These are phyloP conservation scores for Carex pumila DNA, from an alignment of 176 grass and related monocot genomes.

Conservation along the genomic window DNA sequence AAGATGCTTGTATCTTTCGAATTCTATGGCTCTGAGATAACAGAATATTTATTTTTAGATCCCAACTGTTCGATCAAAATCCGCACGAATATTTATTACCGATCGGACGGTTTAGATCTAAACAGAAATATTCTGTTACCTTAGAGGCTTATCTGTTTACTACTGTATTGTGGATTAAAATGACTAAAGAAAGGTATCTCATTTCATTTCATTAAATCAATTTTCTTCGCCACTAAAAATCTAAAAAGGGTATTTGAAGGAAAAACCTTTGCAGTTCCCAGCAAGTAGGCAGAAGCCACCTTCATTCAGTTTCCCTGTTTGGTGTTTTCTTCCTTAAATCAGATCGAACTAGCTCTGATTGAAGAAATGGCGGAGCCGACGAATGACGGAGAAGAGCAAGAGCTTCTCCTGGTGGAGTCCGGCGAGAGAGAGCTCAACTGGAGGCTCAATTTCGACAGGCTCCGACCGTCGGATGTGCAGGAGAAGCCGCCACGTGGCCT, in stretches of 20 bases:
- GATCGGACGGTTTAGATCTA: too few species aligned
- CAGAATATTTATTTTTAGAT: too few species aligned
- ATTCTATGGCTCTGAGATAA: too few species aligned
- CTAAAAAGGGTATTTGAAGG: neutral
- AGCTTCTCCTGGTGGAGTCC: slow-evolving; percentile 32
- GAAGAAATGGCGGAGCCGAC: slow-evolving; percentile 16
- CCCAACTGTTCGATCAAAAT: too few species aligned
- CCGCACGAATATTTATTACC: too few species aligned
- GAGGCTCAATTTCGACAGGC: slow-evolving; percentile 56
- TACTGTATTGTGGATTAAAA: neutral
- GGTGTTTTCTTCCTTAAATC: neutral
- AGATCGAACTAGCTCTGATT: neutral
- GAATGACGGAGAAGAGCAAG: slow-evolving; percentile 30
- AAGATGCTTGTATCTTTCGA: neutral
- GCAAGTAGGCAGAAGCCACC: neutral
- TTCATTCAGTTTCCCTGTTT: neutral
- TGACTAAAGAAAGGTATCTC: neutral
- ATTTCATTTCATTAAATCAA: neutral
- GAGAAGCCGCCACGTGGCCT: slow-evolving; percentile 37
- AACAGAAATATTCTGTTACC: too few species aligned
- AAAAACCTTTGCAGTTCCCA: neutral
- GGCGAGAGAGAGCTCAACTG: slow-evolving; percentile 36
- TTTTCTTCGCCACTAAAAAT: neutral
- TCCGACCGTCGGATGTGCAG: slow-evolving; percentile 32
- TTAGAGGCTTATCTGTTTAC: neutral